Evolutionary conservation across 108 stramenopile genomes (phyloP).

Genomic region (Aurantiochytrium sp.): DNA sequence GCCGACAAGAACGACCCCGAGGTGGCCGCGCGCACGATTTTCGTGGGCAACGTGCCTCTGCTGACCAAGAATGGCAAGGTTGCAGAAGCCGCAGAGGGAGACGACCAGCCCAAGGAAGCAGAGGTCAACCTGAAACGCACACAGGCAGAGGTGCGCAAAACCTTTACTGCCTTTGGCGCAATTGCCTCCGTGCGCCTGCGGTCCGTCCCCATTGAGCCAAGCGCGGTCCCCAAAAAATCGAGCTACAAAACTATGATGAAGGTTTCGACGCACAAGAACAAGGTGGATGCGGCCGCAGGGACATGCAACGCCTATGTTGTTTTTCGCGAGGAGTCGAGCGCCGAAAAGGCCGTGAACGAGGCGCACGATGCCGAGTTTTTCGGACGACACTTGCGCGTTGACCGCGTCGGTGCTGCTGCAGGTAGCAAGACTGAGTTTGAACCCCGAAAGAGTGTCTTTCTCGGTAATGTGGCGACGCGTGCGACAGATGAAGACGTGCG

Average conservation of each 20-base stretch:
- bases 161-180: neutral
- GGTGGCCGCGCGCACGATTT: neutral
- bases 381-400: neutral
- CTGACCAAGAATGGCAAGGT: neutral
- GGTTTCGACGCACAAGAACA: neutral
- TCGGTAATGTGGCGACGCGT: neutral
- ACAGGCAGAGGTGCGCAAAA: neutral
- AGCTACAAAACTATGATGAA: neutral
- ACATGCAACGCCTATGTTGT: slow-evolving; percentile 16
- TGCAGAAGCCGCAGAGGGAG: neutral
- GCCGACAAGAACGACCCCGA: neutral
- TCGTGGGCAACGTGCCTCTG: slow-evolving; percentile 11
- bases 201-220: neutral
- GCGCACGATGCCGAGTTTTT: neutral
- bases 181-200: neutral
- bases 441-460: neutral
- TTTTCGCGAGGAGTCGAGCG: neutral
- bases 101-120: neutral
- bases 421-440: neutral
- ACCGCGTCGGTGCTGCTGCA: neutral
- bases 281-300: neutral
- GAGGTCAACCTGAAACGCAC: neutral
- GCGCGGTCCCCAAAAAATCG: neutral
- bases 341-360: neutral
- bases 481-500: neutral